Conservation (phyloP, 331 rosid genomes). For the Erythrophleum ivorense region DNA sequence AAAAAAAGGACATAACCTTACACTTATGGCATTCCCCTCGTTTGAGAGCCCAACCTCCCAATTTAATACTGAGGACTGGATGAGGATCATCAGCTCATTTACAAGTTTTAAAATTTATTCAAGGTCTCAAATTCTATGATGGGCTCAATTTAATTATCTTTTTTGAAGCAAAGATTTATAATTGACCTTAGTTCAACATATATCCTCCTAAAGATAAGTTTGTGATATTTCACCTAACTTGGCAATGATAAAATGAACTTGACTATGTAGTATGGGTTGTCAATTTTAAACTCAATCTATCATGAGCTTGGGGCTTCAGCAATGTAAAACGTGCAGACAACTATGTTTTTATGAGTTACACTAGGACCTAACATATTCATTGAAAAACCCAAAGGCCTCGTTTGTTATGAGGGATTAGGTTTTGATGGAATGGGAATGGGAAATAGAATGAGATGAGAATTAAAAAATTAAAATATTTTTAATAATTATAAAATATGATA, state of each 20-base stretch:
- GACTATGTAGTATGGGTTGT: background rate
- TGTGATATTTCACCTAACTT: background rate
- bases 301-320: background rate
- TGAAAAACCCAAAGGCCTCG: background rate
- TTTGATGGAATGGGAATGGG: no score
- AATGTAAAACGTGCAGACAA: background rate
- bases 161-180: background rate
- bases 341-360: background rate
- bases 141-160: background rate
- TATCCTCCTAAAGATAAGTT: background rate
- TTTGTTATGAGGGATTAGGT: no score
- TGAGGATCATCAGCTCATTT: background rate
- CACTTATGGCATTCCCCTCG: background rate
- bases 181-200: background rate
- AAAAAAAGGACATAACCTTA: background rate
- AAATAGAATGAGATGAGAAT: no score
- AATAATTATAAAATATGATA: no score
- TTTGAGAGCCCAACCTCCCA: background rate
- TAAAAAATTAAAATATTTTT: no score
- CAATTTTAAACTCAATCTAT: background rate
- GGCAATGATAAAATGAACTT: background rate
- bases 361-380: background rate
- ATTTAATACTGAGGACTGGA: background rate
- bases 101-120: background rate
- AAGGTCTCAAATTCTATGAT: background rate